Evolutionary conservation across 768 basidiomycete species (phyloP).

Genomic region (Sporobolomyces roseus): DNA sequence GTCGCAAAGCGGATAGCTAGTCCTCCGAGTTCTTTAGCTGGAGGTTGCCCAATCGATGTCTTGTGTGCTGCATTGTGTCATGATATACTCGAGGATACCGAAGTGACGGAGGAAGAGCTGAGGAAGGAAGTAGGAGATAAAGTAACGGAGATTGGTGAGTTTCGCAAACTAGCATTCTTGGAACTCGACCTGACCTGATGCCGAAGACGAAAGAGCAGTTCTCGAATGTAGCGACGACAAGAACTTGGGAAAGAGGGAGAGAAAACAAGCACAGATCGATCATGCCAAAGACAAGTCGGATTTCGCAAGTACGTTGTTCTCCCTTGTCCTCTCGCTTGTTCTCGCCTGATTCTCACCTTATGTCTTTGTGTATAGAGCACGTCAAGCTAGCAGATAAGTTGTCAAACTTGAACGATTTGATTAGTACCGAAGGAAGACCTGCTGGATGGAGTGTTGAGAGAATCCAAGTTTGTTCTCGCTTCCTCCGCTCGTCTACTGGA

Average conservation of each 20-base stretch:
- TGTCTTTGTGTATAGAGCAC: constrained; percentile 32
- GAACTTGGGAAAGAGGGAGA: constrained; percentile 1
- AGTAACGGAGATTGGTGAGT: constrained; percentile 48
- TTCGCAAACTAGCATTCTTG: background rate
- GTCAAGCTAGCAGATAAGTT: constrained; percentile 41
- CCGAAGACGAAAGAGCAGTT: background rate
- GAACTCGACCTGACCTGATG: background rate
- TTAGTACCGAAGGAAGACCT: constrained; percentile 8
- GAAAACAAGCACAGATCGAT: constrained; percentile 40
- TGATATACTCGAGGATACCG: constrained; percentile 51
- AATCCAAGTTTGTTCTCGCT: constrained; percentile 16
- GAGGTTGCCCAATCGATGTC: constrained; percentile 3
- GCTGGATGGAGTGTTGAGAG: constrained; percentile 10
- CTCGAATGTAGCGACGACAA: constrained; percentile 35
- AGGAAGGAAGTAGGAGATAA: constrained; percentile 45
- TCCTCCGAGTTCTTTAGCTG: background rate
- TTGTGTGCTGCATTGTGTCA: constrained; percentile 49
- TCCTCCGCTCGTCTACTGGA: no score
- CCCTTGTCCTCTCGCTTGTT: background rate
- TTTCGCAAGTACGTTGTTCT: constrained; percentile 16
- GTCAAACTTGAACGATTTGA: constrained; percentile 34
- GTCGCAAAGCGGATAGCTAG: constrained; percentile 20
- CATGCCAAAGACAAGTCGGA: constrained; percentile 20
- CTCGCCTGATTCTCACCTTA: no score
- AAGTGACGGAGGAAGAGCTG: constrained; percentile 47